Conservation (phyloP, 2,329 filamentous ascomycete genomes). For the Colletotrichum agaves region DNA sequence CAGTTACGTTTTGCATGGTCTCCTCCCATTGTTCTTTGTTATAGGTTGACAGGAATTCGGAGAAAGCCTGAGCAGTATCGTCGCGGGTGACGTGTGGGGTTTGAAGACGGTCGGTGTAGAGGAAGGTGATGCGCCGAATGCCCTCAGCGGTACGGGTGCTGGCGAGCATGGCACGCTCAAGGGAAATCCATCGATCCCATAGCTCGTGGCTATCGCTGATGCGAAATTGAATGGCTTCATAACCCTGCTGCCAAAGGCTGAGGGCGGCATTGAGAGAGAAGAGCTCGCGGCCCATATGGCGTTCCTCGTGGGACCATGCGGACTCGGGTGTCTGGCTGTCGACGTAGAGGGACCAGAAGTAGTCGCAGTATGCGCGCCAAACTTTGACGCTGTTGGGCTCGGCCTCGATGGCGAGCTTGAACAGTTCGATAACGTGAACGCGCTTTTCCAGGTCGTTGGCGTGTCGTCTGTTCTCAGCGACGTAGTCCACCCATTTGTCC, state of each 20-base stretch:
- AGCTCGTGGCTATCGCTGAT: slow-evolving; percentile 80
- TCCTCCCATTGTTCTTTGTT: slow-evolving; percentile 77
- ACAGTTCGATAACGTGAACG: slow-evolving; percentile 77
- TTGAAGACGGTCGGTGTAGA: slow-evolving; percentile 76
- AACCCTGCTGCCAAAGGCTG: slow-evolving; percentile 77
- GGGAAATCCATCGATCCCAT: slow-evolving; percentile 82
- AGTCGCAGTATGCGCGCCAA: slow-evolving; percentile 83
- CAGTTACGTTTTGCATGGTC: slow-evolving; percentile 76
- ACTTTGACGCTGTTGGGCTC: slow-evolving; percentile 79
- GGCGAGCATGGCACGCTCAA: slow-evolving; percentile 75
- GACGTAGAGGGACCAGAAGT: slow-evolving; percentile 77
- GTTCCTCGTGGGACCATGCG: slow-evolving; percentile 74
- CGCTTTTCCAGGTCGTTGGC: slow-evolving; percentile 73
- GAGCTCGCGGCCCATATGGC: slow-evolving; percentile 73
- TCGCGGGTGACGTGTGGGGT: slow-evolving; percentile 82
- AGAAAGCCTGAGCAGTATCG: slow-evolving; percentile 79
- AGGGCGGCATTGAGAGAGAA: slow-evolving; percentile 76
- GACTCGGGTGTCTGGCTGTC: slow-evolving; percentile 68
- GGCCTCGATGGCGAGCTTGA: slow-evolving; percentile 74
- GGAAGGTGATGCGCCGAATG: slow-evolving; percentile 72
- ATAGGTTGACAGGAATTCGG: slow-evolving; percentile 78
- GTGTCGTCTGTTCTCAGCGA: slow-evolving; percentile 75
- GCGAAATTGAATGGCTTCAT: slow-evolving; percentile 77
- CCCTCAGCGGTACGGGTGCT: slow-evolving; percentile 64
- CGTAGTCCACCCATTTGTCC: slow-evolving; percentile 80